Evolutionary conservation across 2,329 filamentous ascomycete species (phyloP).

Genomic region (Ceratocystis cubensis): DNA sequence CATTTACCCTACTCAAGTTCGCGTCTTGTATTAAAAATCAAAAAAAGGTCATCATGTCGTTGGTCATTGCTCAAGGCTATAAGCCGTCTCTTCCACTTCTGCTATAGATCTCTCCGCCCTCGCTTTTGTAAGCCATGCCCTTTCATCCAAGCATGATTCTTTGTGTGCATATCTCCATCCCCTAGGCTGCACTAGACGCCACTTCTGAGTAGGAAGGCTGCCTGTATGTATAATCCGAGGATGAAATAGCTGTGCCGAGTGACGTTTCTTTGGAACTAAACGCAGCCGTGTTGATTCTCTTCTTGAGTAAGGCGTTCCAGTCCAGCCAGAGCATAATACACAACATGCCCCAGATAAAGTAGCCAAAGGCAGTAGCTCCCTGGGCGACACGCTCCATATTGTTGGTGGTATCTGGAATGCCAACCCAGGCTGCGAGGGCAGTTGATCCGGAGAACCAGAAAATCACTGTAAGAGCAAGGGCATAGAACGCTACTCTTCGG

Average conservation of each 20-base stretch:
- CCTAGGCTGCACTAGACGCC: neutral
- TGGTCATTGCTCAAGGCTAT: neutral
- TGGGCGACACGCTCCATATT: constrained; percentile 41
- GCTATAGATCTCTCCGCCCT: neutral
- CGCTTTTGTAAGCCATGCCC: neutral
- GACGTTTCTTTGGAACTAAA: constrained; percentile 14
- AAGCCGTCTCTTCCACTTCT: neutral
- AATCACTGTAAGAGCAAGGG: constrained; percentile 62
- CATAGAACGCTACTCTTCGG: constrained; percentile 49
- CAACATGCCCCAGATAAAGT: constrained; percentile 41
- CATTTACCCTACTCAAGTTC: neutral
- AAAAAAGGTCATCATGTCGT: constrained; percentile 1
- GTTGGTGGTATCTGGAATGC: constrained; percentile 41
- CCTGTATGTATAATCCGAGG: constrained; percentile 8
- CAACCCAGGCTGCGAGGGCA: constrained; percentile 55
- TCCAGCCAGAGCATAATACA: constrained; percentile 16
- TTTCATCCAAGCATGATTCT: neutral
- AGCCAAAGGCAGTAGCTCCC: constrained; percentile 53
- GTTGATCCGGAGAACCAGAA: constrained; percentile 88
- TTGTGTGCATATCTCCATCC: neutral
- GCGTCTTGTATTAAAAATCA: neutral
- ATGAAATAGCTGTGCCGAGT: constrained; percentile 12
- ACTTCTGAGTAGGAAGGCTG: constrained; percentile 10
- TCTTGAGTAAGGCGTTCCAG: constrained; percentile 14
- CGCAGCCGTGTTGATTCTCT: neutral